Evolutionary conservation across 2,329 filamentous ascomycete genomes (phyloP), one percentile per base, ranked within the genome.

Genomic region (Sordariomycetes sp.): DNA sequence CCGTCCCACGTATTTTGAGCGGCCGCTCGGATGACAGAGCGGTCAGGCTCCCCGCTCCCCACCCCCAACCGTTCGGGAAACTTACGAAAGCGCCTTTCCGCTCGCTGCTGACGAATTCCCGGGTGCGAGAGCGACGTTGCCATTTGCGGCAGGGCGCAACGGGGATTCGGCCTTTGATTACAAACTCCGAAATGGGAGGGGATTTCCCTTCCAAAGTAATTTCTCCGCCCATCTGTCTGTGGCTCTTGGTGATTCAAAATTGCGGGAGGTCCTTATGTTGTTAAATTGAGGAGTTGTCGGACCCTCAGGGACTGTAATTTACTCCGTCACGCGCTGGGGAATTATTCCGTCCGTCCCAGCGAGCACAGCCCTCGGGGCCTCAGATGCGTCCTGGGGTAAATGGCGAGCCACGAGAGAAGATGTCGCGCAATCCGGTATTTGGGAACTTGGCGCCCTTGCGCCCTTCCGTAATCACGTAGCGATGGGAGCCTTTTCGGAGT

Each of bases 101-200:
- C 24, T 24, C 7, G 32, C 14, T 28, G 54, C 24, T 56, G 54
- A 56, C 54, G 54, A 56, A 56, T 32, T 43, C 37, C 54, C 54
- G 54, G 48, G 25, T 48, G 37, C 54, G 34, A 54, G 22, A n/a
- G n/a, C n/a, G 52, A 35, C 14, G 24, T 18, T 25, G 52, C 20
- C 25, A 54, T 12, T n/a, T n/a, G 28, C 28, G 18, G 32, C 20
- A 18, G 40, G 18, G 16, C 40, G 40, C 40, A n/a, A n/a, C n/a
- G n/a, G 37, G 11, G 18, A 14, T n/a, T 16, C n/a, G 16, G 40
- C 18, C 18, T n/a, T n/a, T n/a, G 40, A 46, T 46, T 46, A 46
- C 37, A 40, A 40, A 46, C 16, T 18, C 40, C 40, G 14, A 46
- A n/a, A 18, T 7, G 40, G 28, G 28, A 8, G 28, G 40, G 28